A percentile compares a stretch with the other conserved stretches of the same genome.
Conservation (phyloP, 2,329 filamentous ascomycete species). For the Didymella sp. region DNA sequence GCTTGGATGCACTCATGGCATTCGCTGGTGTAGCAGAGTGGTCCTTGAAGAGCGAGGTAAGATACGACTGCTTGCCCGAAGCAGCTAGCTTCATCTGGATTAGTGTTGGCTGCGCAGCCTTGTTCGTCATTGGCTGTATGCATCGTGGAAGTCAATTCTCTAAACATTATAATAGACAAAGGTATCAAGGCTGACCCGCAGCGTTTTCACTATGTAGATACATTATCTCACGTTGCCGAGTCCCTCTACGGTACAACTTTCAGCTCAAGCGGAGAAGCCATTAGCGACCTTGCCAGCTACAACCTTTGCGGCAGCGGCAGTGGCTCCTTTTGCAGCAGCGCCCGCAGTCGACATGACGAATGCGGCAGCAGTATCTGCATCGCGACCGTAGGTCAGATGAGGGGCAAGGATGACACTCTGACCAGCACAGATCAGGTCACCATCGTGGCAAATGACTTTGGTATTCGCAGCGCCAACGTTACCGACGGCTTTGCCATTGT, state of each 20-base stretch:
- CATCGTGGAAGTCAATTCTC: background rate
- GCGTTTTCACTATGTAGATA: conserved; percentile 5
- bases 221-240: background rate
- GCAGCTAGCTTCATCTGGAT: background rate
- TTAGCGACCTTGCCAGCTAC: conserved; percentile 13
- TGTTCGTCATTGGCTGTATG: conserved; percentile 2
- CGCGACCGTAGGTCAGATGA: conserved; percentile 45
- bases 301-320: conserved; percentile 14
- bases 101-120: conserved; percentile 4
- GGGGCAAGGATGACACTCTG: conserved; percentile 39
- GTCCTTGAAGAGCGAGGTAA: background rate
- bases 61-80: background rate
- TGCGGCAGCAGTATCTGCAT: conserved; percentile 42
- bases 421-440: conserved; percentile 47
- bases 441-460: conserved; percentile 45
- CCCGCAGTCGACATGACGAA: conserved; percentile 38
- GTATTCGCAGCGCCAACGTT: conserved; percentile 41
- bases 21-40: background rate
- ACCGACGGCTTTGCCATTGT: conserved; percentile 45
- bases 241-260: background rate
- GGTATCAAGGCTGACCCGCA: conserved; percentile 14
- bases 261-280: conserved; percentile 11
- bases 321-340: conserved; percentile 13
- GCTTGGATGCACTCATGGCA: background rate
- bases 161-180: conserved; percentile 2